Percentiles rank a stretch among this genome's conserved stretches.
Conservation (phyloP, 2,329 filamentous ascomycete genomes). For the Decorospora gaudefroyi region DNA sequence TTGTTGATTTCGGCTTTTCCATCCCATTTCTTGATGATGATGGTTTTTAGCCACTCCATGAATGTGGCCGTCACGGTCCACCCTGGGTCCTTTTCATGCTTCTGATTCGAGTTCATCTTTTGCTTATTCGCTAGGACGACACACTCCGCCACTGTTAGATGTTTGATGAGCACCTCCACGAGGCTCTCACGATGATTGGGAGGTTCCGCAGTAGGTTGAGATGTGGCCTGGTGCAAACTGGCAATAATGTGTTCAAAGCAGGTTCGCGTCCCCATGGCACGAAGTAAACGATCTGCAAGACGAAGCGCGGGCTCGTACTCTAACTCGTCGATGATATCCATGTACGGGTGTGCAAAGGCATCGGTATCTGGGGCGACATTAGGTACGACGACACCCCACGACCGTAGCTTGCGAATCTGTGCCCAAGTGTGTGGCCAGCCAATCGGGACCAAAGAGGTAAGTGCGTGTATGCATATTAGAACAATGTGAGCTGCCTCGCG, state of each 20-base stretch:
- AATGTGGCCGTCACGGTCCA: conserved; percentile 46
- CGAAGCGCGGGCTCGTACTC: conserved; percentile 59
- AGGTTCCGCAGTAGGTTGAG: not conserved
- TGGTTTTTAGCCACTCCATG: conserved; percentile 73
- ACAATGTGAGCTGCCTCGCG: conserved; percentile 49
- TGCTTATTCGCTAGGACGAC: conserved; percentile 27
- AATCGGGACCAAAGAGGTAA: conserved; percentile 43
- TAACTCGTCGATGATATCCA: conserved; percentile 50
- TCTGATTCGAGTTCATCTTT: conserved; percentile 22
- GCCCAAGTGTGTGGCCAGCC: conserved; percentile 42
- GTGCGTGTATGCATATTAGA: conserved; percentile 49
- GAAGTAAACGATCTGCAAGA: conserved; percentile 55
- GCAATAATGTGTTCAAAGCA: conserved; percentile 57
- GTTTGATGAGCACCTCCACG: conserved; percentile 27
- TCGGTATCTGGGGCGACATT: conserved; percentile 23
- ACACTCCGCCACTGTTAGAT: conserved; percentile 32
- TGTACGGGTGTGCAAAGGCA: conserved; percentile 38
- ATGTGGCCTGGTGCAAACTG: conserved; percentile 14
- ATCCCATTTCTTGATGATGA: conserved; percentile 81
- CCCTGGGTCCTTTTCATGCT: conserved; percentile 34
- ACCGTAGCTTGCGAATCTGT: conserved; percentile 46
- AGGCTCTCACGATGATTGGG: conserved; percentile 7
- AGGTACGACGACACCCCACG: conserved; percentile 45
- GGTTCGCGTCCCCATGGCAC: conserved; percentile 55
- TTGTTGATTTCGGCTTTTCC: conserved; percentile 71